phyloP scores from a whole-genome alignment of 805 yeast species.

The Yamadazyma nakazawae region DNA sequence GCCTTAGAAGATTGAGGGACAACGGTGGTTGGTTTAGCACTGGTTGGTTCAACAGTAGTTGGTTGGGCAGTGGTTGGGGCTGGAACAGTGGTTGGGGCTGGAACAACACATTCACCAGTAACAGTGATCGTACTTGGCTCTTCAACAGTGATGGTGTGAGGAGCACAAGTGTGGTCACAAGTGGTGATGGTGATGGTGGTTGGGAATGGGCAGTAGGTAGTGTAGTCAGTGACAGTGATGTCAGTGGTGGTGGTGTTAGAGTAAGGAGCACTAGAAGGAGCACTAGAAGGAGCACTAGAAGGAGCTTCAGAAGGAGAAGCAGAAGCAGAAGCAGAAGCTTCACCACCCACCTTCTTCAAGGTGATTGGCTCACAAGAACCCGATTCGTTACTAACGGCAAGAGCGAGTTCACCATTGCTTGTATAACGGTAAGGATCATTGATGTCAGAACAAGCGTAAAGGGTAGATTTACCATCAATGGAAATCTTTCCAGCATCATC shows the following conservation, averaged over 20 bases:
- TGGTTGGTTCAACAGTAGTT: constrained; percentile 6
- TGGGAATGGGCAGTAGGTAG: constrained; percentile 36
- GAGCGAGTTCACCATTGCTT: constrained; percentile 13
- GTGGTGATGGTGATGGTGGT: constrained; percentile 34
- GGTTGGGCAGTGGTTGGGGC: constrained; percentile 11
- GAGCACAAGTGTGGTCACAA: constrained; percentile 25
- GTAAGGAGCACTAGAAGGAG: constrained; percentile 27
- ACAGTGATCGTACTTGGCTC: constrained; percentile 32
- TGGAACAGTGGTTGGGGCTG: constrained; percentile 13
- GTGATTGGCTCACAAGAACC: constrained; percentile 9
- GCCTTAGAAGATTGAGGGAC: not conserved
- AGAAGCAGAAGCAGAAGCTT: constrained; percentile 2
- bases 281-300: constrained; percentile 21
- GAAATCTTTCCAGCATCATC: constrained; percentile 16
- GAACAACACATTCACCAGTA: constrained; percentile 29
- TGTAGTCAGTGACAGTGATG: constrained; percentile 32
- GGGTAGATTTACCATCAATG: constrained; percentile 16
- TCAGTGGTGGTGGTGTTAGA: constrained; percentile 22
- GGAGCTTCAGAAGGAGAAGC: constrained; percentile 4
- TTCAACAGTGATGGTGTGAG: constrained; percentile 27
- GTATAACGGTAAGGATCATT: constrained; percentile 29
- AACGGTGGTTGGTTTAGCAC: not conserved
- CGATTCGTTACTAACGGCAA: constrained; percentile 4
- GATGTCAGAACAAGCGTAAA: constrained; percentile 26
- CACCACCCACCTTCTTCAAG: constrained; percentile 8